Base-by-base conservation (phyloP, 83 land plant genomes). In the Picea mariana region DNA sequence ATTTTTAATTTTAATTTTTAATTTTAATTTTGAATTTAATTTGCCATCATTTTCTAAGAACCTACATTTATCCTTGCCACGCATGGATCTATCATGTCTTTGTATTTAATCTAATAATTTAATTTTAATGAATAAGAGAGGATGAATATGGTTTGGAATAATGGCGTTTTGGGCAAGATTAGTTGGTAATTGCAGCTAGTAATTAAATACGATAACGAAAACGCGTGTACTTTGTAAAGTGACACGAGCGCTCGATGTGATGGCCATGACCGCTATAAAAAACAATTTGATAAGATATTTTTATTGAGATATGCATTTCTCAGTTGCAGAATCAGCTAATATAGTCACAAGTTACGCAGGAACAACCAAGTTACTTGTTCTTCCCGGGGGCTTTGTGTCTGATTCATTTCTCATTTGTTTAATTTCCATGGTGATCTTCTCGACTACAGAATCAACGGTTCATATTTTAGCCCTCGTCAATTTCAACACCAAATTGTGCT, bases 271-370 rank as follows among this genome's bases (percentile, higher is more conserved):
- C 2, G 77, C 77, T 1, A 55, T 73, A 26, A 55, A 73, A 55
- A 73, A 73, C 77, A 73, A 73, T 42, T 23, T 73, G 13, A 73
- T 73, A 73, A 44, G 55, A 44, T 73, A 73, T 73, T 55, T 73
- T 7, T 73, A 73, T 44, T n/a, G 11, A 20, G 77, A 73, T 73
- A 73, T 73, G 77, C 77, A 73, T 44, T 73, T 73, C 77, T 73
- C 76, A 7, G 77, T 73, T 73, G 52, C 77, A 42, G n/a, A 73
- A 21, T 73, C 77, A 3, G 77, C 77, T 31, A 73, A 73, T 73
- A 21, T 44, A n/a, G 77, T 73, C 77, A 42, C 77, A 44, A 73
- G 3, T 40, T 73, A 40, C 47, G 77, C 47, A 9, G 77, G 77
- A 9, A 73, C 77, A 1, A 55, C 77, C 11, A 8, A n/a, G 6